Evolutionary conservation across 768 basidiomycete species (phyloP).

Genomic region (Leccinum uliginosum): DNA sequence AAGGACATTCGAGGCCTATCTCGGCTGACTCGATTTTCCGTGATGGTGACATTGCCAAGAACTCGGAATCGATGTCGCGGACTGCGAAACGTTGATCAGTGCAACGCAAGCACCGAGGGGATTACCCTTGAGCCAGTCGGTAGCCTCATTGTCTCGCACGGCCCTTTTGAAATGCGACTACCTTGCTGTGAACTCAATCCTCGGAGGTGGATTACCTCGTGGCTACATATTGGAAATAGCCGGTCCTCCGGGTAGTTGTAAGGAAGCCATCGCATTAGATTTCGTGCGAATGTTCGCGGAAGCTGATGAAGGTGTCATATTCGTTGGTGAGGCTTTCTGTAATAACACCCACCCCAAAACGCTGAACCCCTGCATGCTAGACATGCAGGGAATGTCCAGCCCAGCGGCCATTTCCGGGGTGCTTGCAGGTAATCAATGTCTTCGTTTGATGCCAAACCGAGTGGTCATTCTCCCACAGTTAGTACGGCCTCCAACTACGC

Average conservation of each 20-base stretch:
- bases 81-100: constrained; percentile 44
- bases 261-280: constrained; percentile 50
- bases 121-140: constrained; percentile 51
- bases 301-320: constrained; percentile 49
- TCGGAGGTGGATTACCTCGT: constrained; percentile 58
- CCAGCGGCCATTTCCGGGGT: constrained; percentile 33
- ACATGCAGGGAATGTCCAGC: constrained; percentile 47
- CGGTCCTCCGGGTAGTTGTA: constrained; percentile 70
- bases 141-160: constrained; percentile 37
- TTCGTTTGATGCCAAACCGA: constrained; percentile 7
- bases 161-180: constrained; percentile 29
- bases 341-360: not conserved
- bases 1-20: not conserved
- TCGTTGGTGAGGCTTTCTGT: constrained; percentile 48
- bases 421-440: constrained; percentile 20
- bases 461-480: constrained; percentile 32
- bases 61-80: constrained; percentile 42
- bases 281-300: constrained; percentile 47
- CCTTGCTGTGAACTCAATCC: constrained; percentile 49
- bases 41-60: constrained; percentile 34
- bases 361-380: constrained; percentile 25
- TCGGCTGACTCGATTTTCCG: not conserved
- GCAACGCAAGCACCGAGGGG: constrained; percentile 34
- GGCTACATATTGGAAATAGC: constrained; percentile 70
- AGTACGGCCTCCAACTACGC: constrained; percentile 34